Conservation (phyloP, 1,284 basidiomycete genomes). For the Ustilago cynodontis region DNA sequence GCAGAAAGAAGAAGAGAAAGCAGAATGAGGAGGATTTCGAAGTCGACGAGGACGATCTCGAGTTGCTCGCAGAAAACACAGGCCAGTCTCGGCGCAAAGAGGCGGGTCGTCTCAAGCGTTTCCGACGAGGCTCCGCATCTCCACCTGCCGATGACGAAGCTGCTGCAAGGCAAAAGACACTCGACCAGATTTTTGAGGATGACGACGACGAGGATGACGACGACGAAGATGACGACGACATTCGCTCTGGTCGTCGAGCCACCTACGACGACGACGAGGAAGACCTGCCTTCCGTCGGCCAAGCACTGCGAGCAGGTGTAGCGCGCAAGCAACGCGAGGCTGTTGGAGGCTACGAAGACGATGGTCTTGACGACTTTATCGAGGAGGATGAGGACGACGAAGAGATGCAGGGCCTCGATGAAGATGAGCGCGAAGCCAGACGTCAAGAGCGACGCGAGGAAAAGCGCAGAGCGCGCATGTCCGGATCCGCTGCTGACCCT, state of each 20-base stretch:
- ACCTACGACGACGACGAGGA: slow-evolving; percentile 73
- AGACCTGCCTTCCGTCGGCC: slow-evolving; percentile 67
- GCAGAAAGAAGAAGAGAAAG: slow-evolving; percentile 58
- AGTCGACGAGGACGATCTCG: slow-evolving; percentile 95
- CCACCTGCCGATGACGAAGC: slow-evolving; percentile 72
- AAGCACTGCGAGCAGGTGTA: slow-evolving; percentile 52
- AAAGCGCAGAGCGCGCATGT: slow-evolving; percentile 60
- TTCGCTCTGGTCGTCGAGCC: slow-evolving; percentile 66
- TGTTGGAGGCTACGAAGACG: slow-evolving; percentile 66
- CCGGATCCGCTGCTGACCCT: slow-evolving; percentile 77
- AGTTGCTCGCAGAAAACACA: slow-evolving; percentile 93
- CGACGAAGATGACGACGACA: slow-evolving; percentile 73
- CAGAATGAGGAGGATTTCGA: slow-evolving; percentile 74
- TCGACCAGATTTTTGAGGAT: slow-evolving; percentile 81
- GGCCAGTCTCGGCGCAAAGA: slow-evolving; percentile 73
- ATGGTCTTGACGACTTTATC: slow-evolving; percentile 78
- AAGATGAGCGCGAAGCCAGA: slow-evolving; percentile 78
- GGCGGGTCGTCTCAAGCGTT: slow-evolving; percentile 60
- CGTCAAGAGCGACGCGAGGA: slow-evolving; percentile 77
- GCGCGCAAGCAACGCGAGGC: slow-evolving; percentile 45
- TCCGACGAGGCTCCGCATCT: slow-evolving; percentile 74
- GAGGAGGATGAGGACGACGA: slow-evolving; percentile 77
- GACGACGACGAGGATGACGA: too few species aligned
- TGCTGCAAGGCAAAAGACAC: slow-evolving; percentile 74
- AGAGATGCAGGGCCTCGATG: slow-evolving; percentile 63